Base-by-base conservation (phyloP, 2,329 filamentous ascomycete species). In the Dothiorella sarmentorum region DNA sequence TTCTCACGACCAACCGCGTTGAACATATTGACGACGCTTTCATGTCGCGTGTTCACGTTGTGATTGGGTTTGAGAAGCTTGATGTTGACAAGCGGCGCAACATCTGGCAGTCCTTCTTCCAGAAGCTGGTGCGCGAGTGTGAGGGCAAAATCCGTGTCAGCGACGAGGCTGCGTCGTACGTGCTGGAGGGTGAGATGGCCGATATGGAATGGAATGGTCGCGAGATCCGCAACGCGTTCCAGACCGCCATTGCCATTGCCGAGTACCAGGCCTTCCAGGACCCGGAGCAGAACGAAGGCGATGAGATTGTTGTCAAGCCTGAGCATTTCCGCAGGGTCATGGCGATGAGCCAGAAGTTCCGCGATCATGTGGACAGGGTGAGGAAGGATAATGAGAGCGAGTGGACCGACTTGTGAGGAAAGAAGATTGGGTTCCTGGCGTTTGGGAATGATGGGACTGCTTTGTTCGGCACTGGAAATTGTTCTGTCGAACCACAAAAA, bases 1-100 rank as follows among this genome's bases (percentile, higher is more conserved):
- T 71, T 44, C 64, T 73, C 7, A 73, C 70, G 7, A 72, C 67
- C 2, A 71, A 71, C 31, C 68, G 69, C 18, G 62, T 71, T 1
- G 65, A 66, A 15, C 67, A 65, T 6, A 69, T 71, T 42, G 69
- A 59, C 35, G 56, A 59, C 17, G 56, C 44, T 6, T 59, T 59
- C 56, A 59, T 40, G 18, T 59, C 56, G 18, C 56, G 56, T 6
- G 43, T 59, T 4, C 56, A 59, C 37, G 31, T 59, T 6, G 31
- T 27, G 22, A 24, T 59, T 5, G 44, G 42, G 7, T 52, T 49
- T 13, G 59, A 62, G 1, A 57, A 63, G 3, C 62, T 71, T 10
- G 18, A 20, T 17, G 26, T 29, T 9, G 27, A 31, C 15, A 35
- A 20, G 27, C n/a, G 45, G 3, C 29, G 20, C 13, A 15, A 7